Base-by-base conservation (phyloP, 148 eudicot genomes). In the Cornus florida region DNA sequence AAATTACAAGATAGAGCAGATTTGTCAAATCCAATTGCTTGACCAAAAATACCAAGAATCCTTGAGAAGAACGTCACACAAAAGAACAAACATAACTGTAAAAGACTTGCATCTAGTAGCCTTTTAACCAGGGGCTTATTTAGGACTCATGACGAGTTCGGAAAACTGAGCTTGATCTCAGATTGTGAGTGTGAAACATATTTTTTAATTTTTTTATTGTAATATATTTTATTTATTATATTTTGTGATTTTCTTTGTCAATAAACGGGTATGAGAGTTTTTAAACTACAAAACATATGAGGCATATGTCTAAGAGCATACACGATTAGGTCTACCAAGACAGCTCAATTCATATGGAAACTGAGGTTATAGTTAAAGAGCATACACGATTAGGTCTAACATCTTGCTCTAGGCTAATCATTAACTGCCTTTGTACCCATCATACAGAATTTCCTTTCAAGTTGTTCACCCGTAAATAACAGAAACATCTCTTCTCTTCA, bases 31-130 rank as follows among this genome's bases (percentile, higher is more conserved):
- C 10, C 43, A 73, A 24, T 3, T 33, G 2, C 31, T 28, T 12
- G 19, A 43, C 14, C 10, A 56, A 73, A 14, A 3, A 22, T 53
- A 53, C 17, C 59, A 53, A 46, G 19, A 43, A 23, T 56, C 17
- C 31, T 53, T 73, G 28, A 74, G 17, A 74, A 74, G 22, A 41
- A 33, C 11, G 66, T 74, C 77, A 20, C 46, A 33, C 60, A 32
- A 11, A 60, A 35, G 5, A 67, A 74, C 41, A 59, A 16, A 60
- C 14, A 7, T 62, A 60, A 38, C 33, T 62, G 38, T 13, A 75
- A 28, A 74, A 9, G 32, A 68, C 62, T 62, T 74, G 20, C 69
- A 62, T 62, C 69, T 14, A 57, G 14, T 28, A 32, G 48, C 77
- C 67, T 14, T 22, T 28, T 41, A 41, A 41, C 5, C 3, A 33